Evolutionary conservation across 1,139 yeast genomes (phyloP), one percentile per base, ranked within the genome.

Genomic region (Candida tetrigidarum): DNA sequence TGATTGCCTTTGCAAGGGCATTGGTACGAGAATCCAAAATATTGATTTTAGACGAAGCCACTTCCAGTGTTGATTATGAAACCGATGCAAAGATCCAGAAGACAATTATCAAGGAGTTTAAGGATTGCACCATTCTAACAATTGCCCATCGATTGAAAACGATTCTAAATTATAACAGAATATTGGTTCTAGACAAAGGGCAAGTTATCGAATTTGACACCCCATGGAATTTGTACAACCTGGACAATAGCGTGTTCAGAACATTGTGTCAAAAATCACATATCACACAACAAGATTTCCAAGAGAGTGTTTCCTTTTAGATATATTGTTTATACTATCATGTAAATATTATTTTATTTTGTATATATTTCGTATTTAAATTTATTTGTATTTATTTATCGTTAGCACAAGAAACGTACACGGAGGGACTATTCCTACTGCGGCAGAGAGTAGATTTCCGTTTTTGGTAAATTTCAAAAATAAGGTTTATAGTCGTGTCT

Each of bases 71-170:
- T 40, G 83, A 79, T 59, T 78, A 76, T 53, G 81, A 75, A 54
- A 79, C 84, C 3, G 83, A 78, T 55, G 59, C 74, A 14, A 74
- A 67, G 53, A 78, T 78, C 47, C 83, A 78, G 54, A 56, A 60
- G 6, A 77, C 83, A 9, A 76, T 79, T 43, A 66, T 66, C 0
- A 55, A 54, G 7, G 81, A 77, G 54, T 78, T 78, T 48, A 43
- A 59, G 7, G 58, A 69, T 25, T 74, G 81, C 51, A 76, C 84
- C 0, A 76, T 78, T 39, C 64, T 79, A 50, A 78, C 82, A 58
- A 78, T 78, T 59, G 84, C 84, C 3, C 83, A 79, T 57, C 66
- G 84, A 50, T 67, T 79, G 59, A 74, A 72, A 53, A 79, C 83
- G 1, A 78, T 79, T 49, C 55, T 78, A 41, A 66, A 72, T 49